These are phyloP conservation scores for Primulina huaijiensis DNA, from an alignment of 257 asterid species.

Conservation along the genomic window DNA sequence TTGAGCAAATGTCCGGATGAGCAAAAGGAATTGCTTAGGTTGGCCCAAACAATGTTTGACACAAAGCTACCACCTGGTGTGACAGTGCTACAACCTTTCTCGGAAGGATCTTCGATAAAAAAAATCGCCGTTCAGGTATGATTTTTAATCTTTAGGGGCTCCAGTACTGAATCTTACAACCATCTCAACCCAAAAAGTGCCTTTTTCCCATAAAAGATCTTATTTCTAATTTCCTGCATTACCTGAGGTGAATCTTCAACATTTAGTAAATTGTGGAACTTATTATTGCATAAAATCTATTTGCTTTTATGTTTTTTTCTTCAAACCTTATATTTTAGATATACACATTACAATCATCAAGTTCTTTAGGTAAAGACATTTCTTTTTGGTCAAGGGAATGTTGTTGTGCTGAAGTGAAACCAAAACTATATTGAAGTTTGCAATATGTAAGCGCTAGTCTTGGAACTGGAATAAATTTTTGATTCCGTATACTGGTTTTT, in stretches of 20 bases:
- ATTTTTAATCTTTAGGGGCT: neutral
- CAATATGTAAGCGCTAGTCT: neutral
- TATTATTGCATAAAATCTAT: too few relatives aligned
- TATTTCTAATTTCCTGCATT: constrained; percentile 10
- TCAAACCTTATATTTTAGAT: neutral
- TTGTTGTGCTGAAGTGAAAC: neutral
- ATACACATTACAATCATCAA: neutral
- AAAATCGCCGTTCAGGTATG: constrained; percentile 77
- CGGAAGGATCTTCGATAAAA: constrained; percentile 87
- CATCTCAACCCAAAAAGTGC: neutral
- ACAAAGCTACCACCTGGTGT: constrained; percentile 96
- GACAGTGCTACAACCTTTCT: constrained; percentile 82
- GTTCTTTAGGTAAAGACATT: neutral
- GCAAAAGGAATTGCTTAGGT: constrained; percentile 65
- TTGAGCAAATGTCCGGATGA: constrained; percentile 63
- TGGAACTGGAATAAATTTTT: neutral
- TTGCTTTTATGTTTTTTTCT: neutral
- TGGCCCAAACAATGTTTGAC: constrained; percentile 92
- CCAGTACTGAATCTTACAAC: neutral
- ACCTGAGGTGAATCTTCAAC: neutral
- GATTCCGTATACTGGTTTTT: too few relatives aligned
- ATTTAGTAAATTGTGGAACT: neutral
- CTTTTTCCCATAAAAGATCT: neutral
- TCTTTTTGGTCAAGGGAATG: neutral
- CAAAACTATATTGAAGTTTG: too few relatives aligned